Evolutionary conservation across 2,329 filamentous ascomycete species (phyloP), one percentile per base, ranked within the genome.

Genomic region (Sporothrix brunneoviolacea): DNA sequence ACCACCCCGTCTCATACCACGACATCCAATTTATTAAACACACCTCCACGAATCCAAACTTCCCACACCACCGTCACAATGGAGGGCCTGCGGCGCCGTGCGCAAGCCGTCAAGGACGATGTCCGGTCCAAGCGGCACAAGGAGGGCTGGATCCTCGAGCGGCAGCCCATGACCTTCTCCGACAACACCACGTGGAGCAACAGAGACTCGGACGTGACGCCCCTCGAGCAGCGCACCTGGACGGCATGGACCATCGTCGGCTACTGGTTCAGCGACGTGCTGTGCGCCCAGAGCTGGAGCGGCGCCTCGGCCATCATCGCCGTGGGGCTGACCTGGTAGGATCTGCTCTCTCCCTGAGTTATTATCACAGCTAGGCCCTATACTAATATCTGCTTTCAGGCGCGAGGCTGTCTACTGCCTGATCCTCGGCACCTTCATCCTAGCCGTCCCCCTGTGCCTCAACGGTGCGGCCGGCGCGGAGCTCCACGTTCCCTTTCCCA

Each of bases 351-450:
- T n/a, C n/a, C n/a, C n/a, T n/a, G n/a, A n/a, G n/a, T n/a, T n/a
- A n/a, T n/a, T n/a, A n/a, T n/a, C n/a, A n/a, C n/a, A n/a, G n/a
- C n/a, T n/a, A n/a, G n/a, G n/a, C n/a, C n/a, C n/a, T n/a, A n/a
- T n/a, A n/a, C n/a, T n/a, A n/a, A n/a, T n/a, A n/a, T n/a, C n/a
- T n/a, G n/a, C n/a, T n/a, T n/a, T n/a, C n/a, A n/a, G n/a, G 58
- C 53, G 58, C 41, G 78, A 82, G 58, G 73, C 74, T 0, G 66
- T 77, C 41, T 64, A 64, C 21, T 62, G 64, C 32, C 79, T 73
- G 57, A 54, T 72, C 43, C 75, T 84, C 13, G 82, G 83, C 33
- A 74, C 76, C 13, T 68, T 76, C 13, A 81, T 79, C 55, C 77
- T 80, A 22, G 74, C 78, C 4, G 72, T 80, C 16, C 66, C 70